Evolutionary conservation across 2,329 filamentous ascomycete species (phyloP), one percentile per base, ranked within the genome.

Genomic region (Monosporascus sp.): DNA sequence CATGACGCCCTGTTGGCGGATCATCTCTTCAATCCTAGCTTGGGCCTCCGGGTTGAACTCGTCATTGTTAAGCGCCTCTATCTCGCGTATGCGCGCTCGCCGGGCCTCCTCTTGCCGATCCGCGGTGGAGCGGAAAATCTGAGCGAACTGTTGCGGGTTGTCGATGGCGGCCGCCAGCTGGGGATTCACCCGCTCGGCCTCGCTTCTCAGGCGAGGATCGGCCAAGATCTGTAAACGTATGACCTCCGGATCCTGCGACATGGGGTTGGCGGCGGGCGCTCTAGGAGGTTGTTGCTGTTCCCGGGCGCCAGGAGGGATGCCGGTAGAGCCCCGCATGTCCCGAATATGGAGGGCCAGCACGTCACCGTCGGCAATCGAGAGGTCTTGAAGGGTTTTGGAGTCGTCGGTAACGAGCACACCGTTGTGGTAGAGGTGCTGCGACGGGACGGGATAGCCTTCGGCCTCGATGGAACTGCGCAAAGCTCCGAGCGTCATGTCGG

Each of bases 21-120:
- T 99, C 72, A 97, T 95, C 74, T 99, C 94, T 67, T 94, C 93
- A 57, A 99, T 99, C 74, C 87, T 90, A 47, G 81, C 81, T 73
- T 99, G 94, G 8, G 92, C 90, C 59, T 97, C 92, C 25, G 90
- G 76, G 67, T 99, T 93, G 73, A 97, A 97, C 1, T 93, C 92
- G 65, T 99, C 94, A 9, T 91, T 88, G 68, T 97, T 97, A 56
- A 97, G 78, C 65, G 88, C 80, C 57, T 86, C 86, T 62, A 97
- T 92, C 69, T 93, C 86, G 50, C 89, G 85, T 69, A 92, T 85
- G 55, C 93, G 87, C 69, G 92, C 87, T 27, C 81, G 79, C 56
- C 92, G 87, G 53, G 86, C 82, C 53, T 88, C 81, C 49, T 85
- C 81, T 64, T 95, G 88, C 53, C 85, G 79, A 54, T 86, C 80